phyloP scores from a whole-genome alignment of 345 rosid species.

The Zanthoxylum bungeanum region DNA sequence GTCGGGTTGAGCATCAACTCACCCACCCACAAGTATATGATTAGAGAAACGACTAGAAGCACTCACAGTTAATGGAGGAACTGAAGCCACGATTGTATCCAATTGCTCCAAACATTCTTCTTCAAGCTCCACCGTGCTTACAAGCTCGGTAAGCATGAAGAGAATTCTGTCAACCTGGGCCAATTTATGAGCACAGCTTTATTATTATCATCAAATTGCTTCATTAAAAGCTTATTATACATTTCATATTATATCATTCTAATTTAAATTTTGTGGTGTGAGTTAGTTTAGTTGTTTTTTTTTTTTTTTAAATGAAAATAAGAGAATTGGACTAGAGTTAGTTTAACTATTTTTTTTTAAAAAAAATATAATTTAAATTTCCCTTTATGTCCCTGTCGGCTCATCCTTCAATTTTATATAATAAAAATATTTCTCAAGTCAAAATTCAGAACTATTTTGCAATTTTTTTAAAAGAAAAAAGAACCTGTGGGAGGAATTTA shows the following conservation, averaged over 20 bases:
- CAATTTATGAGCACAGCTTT: background rate
- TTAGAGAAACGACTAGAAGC: background rate
- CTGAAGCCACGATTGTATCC: conserved; percentile 22
- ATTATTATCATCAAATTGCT: no score
- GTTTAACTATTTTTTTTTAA: no score
- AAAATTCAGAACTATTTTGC: background rate
- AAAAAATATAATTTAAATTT: no score
- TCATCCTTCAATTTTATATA: background rate
- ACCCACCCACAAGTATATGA: no score
- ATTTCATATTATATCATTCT: no score
- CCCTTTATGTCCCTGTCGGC: background rate
- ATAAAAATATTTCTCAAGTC: background rate
- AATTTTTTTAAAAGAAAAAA: background rate
- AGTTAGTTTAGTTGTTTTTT: no score
- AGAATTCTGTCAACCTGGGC: conserved; percentile 55
- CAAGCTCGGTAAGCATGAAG: conserved; percentile 44
- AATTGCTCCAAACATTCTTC: conserved; percentile 38
- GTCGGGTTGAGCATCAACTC: no score
- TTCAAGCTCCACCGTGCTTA: conserved; percentile 41
- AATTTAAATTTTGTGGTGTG: no score
- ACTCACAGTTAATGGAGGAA: conserved; percentile 35
- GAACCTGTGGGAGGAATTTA: conserved; percentile 46
- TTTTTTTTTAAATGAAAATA: no score
- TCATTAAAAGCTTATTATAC: no score
- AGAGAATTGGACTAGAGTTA: no score